phyloP scores from a whole-genome alignment of 495 filamentous ascomycete species.

The Lasiosphaeria ovina region DNA sequence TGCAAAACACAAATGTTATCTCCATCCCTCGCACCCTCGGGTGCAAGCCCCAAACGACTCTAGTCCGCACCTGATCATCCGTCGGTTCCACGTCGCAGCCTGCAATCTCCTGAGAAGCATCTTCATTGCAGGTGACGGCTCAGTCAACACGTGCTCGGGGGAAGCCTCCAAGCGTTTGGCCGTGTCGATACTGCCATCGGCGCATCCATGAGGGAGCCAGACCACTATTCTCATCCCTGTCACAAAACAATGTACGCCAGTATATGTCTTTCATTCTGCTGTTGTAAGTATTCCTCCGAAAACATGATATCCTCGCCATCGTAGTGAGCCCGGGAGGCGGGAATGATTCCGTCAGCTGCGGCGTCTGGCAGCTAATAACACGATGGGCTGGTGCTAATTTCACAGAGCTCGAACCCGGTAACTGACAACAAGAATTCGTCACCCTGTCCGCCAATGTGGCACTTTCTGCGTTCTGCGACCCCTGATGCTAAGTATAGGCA shows the following conservation, averaged over 20 bases:
- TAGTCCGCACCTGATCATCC: not conserved
- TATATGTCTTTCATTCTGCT: not conserved
- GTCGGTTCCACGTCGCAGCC: not conserved
- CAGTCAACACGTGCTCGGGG: not conserved
- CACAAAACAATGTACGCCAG: not conserved
- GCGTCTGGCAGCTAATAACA: not conserved
- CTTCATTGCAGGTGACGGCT: not conserved
- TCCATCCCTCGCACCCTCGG: too few relatives aligned
- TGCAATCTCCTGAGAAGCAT: not conserved
- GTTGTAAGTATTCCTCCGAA: not conserved
- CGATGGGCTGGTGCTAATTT: not conserved
- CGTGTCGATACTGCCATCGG: not conserved
- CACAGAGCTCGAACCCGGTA: not conserved
- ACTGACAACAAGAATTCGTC: not conserved
- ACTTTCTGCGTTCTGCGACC: not conserved
- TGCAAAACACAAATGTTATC: too few relatives aligned
- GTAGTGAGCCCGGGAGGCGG: not conserved
- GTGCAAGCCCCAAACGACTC: not conserved
- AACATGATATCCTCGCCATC: not conserved
- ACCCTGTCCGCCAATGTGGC: not conserved
- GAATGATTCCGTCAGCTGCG: not conserved
- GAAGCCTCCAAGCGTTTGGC: not conserved
- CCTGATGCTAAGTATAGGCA: not conserved
- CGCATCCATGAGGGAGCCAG: not conserved
- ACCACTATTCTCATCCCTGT: not conserved